These are phyloP conservation scores for Colletotrichum chrysophilum DNA, from an alignment of 2,329 filamentous ascomycete species.

Conservation along the genomic window DNA sequence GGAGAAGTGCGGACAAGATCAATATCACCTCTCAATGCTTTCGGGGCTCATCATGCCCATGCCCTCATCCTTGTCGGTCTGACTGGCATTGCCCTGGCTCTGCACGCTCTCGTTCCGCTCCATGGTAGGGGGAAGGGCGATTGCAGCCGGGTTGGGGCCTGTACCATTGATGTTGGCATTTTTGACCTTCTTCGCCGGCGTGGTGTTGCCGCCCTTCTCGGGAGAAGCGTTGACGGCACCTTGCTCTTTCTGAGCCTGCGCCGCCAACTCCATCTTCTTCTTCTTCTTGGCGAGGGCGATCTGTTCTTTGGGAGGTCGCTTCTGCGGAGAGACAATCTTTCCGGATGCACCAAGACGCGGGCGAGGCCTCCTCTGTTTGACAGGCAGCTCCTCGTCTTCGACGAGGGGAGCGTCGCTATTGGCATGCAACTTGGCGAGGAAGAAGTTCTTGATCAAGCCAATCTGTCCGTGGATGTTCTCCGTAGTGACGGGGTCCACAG, in stretches of 20 bases:
- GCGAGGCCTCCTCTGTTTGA: constrained; percentile 83
- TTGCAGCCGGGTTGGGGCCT: constrained; percentile 42
- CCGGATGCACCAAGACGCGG: constrained; percentile 73
- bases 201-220: constrained; percentile 41
- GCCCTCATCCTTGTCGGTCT: constrained; percentile 71
- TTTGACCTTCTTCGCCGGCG: constrained; percentile 60
- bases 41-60: constrained; percentile 86
- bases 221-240: constrained; percentile 36
- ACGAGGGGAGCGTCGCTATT: constrained; percentile 75
- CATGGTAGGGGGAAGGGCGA: constrained; percentile 54
- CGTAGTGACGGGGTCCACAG: constrained; percentile 78
- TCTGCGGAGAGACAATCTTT: constrained; percentile 86
- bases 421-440: constrained; percentile 85
- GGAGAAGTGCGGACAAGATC: neutral
- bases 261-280: constrained; percentile 71
- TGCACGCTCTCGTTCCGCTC: constrained; percentile 64
- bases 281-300: constrained; percentile 86
- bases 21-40: constrained; percentile 60
- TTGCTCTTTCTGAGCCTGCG: constrained; percentile 56
- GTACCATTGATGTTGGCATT: constrained; percentile 40
- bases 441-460: constrained; percentile 89
- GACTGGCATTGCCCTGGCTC: constrained; percentile 63
- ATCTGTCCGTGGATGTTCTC: constrained; percentile 82
- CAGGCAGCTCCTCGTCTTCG: constrained; percentile 93
- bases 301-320: constrained; percentile 82